Evolutionary conservation across 2,329 filamentous ascomycete genomes (phyloP).

Genomic region (Ilyonectria destructans): DNA sequence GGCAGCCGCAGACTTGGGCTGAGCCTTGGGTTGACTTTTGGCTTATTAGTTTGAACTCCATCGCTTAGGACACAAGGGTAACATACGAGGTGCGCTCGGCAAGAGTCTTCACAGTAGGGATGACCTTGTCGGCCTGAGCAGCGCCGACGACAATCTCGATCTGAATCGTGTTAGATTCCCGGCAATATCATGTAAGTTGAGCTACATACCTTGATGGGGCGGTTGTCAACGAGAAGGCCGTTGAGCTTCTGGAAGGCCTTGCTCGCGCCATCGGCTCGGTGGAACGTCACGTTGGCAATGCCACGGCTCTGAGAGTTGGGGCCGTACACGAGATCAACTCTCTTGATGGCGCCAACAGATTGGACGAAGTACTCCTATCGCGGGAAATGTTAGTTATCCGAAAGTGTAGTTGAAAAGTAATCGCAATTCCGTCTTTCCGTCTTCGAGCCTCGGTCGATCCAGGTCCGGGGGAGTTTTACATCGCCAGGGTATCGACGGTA

Average conservation of each 20-base stretch:
- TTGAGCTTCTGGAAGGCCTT: slow-evolving; percentile 90
- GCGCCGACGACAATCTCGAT: slow-evolving; percentile 94
- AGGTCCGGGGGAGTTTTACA: slow-evolving; percentile 48
- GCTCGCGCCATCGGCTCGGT: slow-evolving; percentile 84
- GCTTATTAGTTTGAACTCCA: slow-evolving; percentile 31
- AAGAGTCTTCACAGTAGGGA: slow-evolving; percentile 78
- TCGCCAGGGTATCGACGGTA: slow-evolving; percentile 42
- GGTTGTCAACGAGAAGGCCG: slow-evolving; percentile 90
- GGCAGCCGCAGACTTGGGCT: slow-evolving; percentile 86
- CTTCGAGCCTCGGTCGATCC: slow-evolving; percentile 53
- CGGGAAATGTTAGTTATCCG: slow-evolving; percentile 77
- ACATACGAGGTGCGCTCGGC: slow-evolving; percentile 85
- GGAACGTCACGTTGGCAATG: slow-evolving; percentile 91
- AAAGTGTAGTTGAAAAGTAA: slow-evolving; percentile 47
- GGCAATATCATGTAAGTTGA: neutral
- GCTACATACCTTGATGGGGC: slow-evolving; percentile 85
- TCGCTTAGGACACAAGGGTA: neutral
- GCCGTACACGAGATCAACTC: slow-evolving; percentile 92
- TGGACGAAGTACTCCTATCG: slow-evolving; percentile 96
- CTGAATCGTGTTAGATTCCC: slow-evolving; percentile 62
- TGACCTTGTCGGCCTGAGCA: slow-evolving; percentile 77
- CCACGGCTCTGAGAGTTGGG: slow-evolving; percentile 93
- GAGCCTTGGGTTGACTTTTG: slow-evolving; percentile 56
- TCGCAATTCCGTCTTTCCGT: slow-evolving; percentile 48
- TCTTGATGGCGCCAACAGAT: slow-evolving; percentile 91